phyloP scores from a whole-genome alignment of 805 yeast genomes.

The Scheffersomyces lignosus region DNA sequence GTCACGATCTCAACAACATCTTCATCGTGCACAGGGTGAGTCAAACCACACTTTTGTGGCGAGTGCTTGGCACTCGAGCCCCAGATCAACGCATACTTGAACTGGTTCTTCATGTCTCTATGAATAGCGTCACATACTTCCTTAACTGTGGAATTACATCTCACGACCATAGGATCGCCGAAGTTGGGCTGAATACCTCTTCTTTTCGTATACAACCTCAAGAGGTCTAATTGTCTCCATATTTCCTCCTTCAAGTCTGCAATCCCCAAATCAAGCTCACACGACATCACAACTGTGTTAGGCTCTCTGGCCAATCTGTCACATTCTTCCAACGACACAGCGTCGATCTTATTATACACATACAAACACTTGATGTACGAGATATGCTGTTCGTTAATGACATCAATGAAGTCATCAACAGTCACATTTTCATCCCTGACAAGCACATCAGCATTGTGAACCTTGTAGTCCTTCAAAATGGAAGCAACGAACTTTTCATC shows the following conservation, averaged over 20 bases:
- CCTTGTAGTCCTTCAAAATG: constrained; percentile 79
- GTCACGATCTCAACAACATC: constrained; percentile 92
- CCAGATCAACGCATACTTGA: constrained; percentile 95
- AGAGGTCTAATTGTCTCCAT: constrained; percentile 81
- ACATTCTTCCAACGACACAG: constrained; percentile 91
- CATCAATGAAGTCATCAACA: constrained; percentile 88
- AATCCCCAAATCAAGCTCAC: constrained; percentile 83
- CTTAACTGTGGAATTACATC: constrained; percentile 74
- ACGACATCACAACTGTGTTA: constrained; percentile 90
- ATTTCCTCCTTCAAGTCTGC: constrained; percentile 88
- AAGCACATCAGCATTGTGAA: constrained; percentile 92
- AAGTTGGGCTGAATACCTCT: constrained; percentile 83
- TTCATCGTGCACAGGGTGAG: constrained; percentile 82
- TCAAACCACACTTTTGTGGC: constrained; percentile 94
- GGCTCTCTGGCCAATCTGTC: constrained; percentile 92
- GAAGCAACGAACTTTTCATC: constrained; percentile 78
- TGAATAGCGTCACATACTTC: constrained; percentile 91
- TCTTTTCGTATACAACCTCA: constrained; percentile 84
- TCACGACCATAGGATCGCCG: constrained; percentile 86
- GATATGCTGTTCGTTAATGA: constrained; percentile 82
- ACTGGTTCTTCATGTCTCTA: constrained; percentile 86
- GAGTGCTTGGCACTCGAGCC: constrained; percentile 93
- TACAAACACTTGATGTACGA: constrained; percentile 89
- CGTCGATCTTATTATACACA: constrained; percentile 93
- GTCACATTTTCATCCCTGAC: constrained; percentile 87